phyloP scores from a whole-genome alignment of 805 yeast species.

The Ogataea methylovora region DNA sequence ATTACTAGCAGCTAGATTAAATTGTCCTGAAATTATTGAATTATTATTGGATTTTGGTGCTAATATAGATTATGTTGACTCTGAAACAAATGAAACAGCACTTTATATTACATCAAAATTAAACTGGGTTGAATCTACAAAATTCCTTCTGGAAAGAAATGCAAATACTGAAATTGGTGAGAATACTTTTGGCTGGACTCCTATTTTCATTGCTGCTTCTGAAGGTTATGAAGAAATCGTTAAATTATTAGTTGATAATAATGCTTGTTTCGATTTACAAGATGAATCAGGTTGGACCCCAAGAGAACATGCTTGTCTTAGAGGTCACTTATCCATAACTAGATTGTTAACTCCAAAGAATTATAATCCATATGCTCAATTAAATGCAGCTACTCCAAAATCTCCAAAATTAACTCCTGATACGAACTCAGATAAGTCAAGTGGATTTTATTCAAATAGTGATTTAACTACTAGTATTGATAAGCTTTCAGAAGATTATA shows the following conservation, averaged over 20 bases:
- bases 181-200: constrained; percentile 85
- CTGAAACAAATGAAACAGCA: constrained; percentile 66
- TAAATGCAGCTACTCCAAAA: constrained; percentile 7
- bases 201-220: constrained; percentile 81
- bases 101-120: constrained; percentile 73
- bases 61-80: constrained; percentile 55
- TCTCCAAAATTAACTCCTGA: constrained; percentile 14
- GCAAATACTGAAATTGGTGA: constrained; percentile 79
- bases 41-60: constrained; percentile 50
- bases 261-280: constrained; percentile 45
- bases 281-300: constrained; percentile 96
- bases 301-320: constrained; percentile 88
- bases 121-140: constrained; percentile 45
- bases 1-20: constrained; percentile 60
- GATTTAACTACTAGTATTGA: constrained; percentile 18
- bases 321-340: constrained; percentile 77
- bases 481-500: constrained; percentile 14
- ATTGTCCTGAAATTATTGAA: constrained; percentile 48
- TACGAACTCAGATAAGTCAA: not conserved
- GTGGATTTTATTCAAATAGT: not conserved
- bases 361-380: constrained; percentile 25
- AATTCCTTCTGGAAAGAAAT: constrained; percentile 43
- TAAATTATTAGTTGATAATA: constrained; percentile 40
- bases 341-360: constrained; percentile 48
- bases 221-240: constrained; percentile 67